Conservation (phyloP, 768 basidiomycete species). For the Leccinum variicolor region DNA sequence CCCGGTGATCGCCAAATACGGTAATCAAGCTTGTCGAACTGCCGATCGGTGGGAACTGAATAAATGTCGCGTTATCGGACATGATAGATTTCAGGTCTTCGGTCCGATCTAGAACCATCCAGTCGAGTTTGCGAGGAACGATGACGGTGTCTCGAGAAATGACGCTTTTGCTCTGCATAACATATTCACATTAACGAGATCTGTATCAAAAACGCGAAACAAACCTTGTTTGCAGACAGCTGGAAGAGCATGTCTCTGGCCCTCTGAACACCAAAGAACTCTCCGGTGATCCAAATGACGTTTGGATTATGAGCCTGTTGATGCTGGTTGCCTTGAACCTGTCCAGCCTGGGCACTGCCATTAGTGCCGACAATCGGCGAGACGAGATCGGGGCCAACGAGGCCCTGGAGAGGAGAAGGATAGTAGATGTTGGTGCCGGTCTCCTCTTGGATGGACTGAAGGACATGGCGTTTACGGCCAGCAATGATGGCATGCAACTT, state of each 20-base stretch:
- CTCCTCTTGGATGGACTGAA: constrained; percentile 95
- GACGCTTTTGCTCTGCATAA: constrained; percentile 72
- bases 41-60: constrained; percentile 90
- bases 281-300: constrained; percentile 94
- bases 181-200: neutral
- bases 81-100: constrained; percentile 91
- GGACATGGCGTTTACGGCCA: constrained; percentile 77
- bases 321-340: constrained; percentile 20
- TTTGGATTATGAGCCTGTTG: constrained; percentile 56
- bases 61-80: constrained; percentile 95
- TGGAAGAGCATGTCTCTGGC: constrained; percentile 95
- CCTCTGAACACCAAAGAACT: constrained; percentile 93
- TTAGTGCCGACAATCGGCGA: constrained; percentile 35
- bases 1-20: constrained; percentile 90
- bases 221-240: constrained; percentile 80
- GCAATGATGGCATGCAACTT: constrained; percentile 91
- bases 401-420: constrained; percentile 85
- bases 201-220: neutral
- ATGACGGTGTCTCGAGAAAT: constrained; percentile 93
- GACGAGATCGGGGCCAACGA: constrained; percentile 65
- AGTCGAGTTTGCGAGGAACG: constrained; percentile 94
- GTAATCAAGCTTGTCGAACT: constrained; percentile 91
- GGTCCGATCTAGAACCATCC: constrained; percentile 96
- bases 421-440: constrained; percentile 97
- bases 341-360: constrained; percentile 32